A percentile compares a stretch with the other conserved stretches of the same genome.
phyloP scores from a whole-genome alignment of 306 rosid genomes.

The Begonia masoniana region DNA sequence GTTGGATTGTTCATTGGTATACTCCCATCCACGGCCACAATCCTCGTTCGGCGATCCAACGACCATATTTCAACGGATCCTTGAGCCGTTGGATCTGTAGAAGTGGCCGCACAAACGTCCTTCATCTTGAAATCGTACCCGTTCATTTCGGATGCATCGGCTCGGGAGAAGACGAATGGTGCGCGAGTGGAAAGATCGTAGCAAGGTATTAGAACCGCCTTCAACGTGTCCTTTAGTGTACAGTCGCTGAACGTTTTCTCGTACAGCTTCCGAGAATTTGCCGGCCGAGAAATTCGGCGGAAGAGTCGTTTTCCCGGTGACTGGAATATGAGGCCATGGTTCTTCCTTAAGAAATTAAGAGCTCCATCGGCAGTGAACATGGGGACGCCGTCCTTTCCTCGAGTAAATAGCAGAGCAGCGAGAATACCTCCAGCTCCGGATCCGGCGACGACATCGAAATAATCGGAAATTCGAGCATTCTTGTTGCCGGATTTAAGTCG shows the following conservation, averaged over 20 bases:
- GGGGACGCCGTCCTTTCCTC: constrained; percentile 47
- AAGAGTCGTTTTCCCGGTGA: constrained; percentile 22
- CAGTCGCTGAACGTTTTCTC: constrained; percentile 51
- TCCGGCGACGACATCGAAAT: constrained; percentile 79
- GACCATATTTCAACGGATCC: constrained; percentile 40
- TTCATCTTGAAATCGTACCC: constrained; percentile 81
- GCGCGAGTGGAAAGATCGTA: constrained; percentile 82
- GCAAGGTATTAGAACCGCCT: constrained; percentile 78
- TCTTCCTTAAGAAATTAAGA: constrained; percentile 34
- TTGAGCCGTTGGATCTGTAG: constrained; percentile 18
- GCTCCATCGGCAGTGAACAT: constrained; percentile 68
- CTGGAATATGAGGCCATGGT: constrained; percentile 37
- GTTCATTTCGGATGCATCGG: constrained; percentile 86
- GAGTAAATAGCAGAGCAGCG: constrained; percentile 64
- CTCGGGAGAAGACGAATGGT: constrained; percentile 88
- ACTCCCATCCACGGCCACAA: constrained; percentile 70
- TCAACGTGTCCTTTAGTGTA: constrained; percentile 69
- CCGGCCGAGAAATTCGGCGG: constrained; percentile 28
- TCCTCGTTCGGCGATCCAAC: constrained; percentile 52
- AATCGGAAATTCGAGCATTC: constrained; percentile 35
- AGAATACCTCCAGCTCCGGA: constrained; percentile 74
- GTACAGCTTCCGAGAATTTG: constrained; percentile 47
- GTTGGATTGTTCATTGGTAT: constrained; percentile 88
- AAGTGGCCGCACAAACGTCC: constrained; percentile 74
- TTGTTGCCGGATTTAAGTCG: constrained; percentile 45